Percentiles rank a stretch among this genome's conserved stretches.
phyloP scores from a whole-genome alignment of 306 rosid species.

The Leucaena leucocephala region DNA sequence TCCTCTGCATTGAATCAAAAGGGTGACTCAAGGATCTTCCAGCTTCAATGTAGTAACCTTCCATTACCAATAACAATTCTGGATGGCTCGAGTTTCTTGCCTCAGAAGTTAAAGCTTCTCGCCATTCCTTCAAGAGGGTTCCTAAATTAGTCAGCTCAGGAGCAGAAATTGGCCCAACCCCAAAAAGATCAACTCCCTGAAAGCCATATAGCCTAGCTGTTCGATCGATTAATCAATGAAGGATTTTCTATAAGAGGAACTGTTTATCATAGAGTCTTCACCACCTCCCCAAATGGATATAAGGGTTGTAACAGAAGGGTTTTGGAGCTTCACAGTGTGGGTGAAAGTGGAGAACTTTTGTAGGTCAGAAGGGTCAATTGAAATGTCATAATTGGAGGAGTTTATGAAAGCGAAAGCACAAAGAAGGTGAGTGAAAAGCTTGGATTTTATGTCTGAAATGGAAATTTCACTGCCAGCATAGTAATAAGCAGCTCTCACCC shows the following conservation, averaged over 20 bases:
- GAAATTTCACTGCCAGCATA: conserved; percentile 1
- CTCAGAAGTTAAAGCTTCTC: conserved; percentile 7
- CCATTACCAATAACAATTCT: conserved; percentile 6
- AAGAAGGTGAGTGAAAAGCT: conserved; percentile 41
- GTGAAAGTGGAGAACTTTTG: conserved; percentile 34
- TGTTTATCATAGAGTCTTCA: conserved; percentile 6
- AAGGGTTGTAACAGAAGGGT: conserved; percentile 34
- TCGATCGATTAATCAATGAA: conserved; percentile 39
- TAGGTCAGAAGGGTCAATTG: neutral
- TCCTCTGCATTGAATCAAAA: conserved; percentile 11
- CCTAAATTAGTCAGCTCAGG: conserved; percentile 18
- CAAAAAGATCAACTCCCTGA: conserved; percentile 33
- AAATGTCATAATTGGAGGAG: conserved; percentile 25
- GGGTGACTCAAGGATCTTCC: neutral
- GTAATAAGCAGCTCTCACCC: conserved; percentile 36
- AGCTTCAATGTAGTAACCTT: conserved; percentile 1
- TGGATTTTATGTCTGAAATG: conserved; percentile 23
- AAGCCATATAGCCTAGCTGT: conserved; percentile 41
- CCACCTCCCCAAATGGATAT: conserved; percentile 39
- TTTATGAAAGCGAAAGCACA: conserved; percentile 32
- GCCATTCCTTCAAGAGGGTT: conserved; percentile 29
- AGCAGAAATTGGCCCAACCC: conserved; percentile 29
- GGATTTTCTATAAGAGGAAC: conserved; percentile 26
- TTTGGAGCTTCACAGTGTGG: conserved; percentile 33
- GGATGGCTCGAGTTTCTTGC: conserved; percentile 16